These are phyloP conservation scores for Albophoma yamanashiensis DNA, from an alignment of 2,329 filamentous ascomycete species.

Conservation along the genomic window DNA sequence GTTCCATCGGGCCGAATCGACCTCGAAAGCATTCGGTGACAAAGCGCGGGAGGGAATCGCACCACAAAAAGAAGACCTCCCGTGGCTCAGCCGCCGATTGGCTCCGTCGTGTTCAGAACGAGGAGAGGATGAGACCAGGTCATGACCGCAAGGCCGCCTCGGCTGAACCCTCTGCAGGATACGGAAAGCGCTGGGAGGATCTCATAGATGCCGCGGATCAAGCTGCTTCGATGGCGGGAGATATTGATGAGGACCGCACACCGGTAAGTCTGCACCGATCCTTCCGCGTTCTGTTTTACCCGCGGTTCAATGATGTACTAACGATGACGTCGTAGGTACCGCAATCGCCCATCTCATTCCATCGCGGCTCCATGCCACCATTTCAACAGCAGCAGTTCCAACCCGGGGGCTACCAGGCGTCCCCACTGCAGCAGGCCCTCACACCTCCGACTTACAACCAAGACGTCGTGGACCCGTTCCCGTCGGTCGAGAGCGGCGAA, in stretches of 20 bases:
- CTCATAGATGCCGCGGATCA: constrained; percentile 74
- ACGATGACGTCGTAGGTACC: constrained; percentile 36
- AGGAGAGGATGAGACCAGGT: constrained; percentile 52
- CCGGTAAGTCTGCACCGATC: constrained; percentile 48
- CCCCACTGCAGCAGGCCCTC: constrained; percentile 79
- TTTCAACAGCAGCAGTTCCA: constrained; percentile 52
- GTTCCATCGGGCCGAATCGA: constrained; percentile 58
- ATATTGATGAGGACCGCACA: constrained; percentile 81
- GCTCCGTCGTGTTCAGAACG: constrained; percentile 46
- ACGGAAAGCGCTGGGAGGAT: constrained; percentile 92
- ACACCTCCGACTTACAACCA: constrained; percentile 68
- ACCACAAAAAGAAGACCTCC: constrained; percentile 74
- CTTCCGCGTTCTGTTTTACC: no score
- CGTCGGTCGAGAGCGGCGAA: constrained; percentile 74
- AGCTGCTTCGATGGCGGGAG: constrained; percentile 78
- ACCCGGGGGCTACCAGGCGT: constrained; percentile 66
- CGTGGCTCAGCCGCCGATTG: constrained; percentile 58
- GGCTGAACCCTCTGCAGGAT: constrained; percentile 70
- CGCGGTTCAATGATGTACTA: background rate
- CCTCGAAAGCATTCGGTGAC: constrained; percentile 80
- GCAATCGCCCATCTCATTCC: constrained; percentile 53
- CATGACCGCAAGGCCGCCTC: constrained; percentile 76
- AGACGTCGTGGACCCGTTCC: constrained; percentile 67
- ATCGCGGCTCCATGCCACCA: constrained; percentile 51
- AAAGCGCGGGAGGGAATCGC: constrained; percentile 62